Evolutionary conservation across 306 rosid species (phyloP), one percentile per base, ranked within the genome.

Genomic region (Prinsepia uniflora): DNA sequence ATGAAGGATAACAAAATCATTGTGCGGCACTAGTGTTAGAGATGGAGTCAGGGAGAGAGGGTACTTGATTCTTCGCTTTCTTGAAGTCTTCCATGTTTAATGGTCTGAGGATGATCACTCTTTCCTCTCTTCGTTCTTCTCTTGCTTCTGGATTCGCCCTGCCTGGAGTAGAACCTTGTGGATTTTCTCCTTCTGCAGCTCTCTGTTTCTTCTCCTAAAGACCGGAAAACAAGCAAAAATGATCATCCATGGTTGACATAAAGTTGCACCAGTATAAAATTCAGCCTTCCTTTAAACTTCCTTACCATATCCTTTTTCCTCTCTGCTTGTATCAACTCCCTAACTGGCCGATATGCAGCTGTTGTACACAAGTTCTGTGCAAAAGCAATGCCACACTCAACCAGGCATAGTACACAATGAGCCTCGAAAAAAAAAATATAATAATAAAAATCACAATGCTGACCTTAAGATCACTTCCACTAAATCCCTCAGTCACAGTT

Each of bases 381-480:
- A 49, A 75, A 42, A 80, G 48, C 14, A 39, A 67, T 11, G 10
- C 69, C 15, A n/a, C 57, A 20, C 65, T 76, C 42, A 34, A 50
- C 72, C 73, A 68, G 24, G 67, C 52, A 15, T 24, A 65, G 18
- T 58, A 40, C 48, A 53, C 77, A 67, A 30, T 17, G 47, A 49
- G 75, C 41, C 30, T 73, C 30, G 17, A 49, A 44, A 34, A 10
- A 45, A 56, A 15, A 5, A n/a, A 18, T 5, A 4, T 49, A 30
- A 18, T 8, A 4, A 58, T 6, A n/a, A 22, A 30, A 72, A 64
- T 8, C 22, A 49, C 39, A 13, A 40, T 56, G 12, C 69, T 53
- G 73, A 91, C 99, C 99, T 87, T 91, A 2, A 94, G 84, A 85
- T 94, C 99, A 75, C 99, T 94, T 81, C 99, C 99, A 58, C 88